Base-by-base conservation (phyloP, 192 early-diverging fungal species). In the Geosiphon pyriformis region DNA sequence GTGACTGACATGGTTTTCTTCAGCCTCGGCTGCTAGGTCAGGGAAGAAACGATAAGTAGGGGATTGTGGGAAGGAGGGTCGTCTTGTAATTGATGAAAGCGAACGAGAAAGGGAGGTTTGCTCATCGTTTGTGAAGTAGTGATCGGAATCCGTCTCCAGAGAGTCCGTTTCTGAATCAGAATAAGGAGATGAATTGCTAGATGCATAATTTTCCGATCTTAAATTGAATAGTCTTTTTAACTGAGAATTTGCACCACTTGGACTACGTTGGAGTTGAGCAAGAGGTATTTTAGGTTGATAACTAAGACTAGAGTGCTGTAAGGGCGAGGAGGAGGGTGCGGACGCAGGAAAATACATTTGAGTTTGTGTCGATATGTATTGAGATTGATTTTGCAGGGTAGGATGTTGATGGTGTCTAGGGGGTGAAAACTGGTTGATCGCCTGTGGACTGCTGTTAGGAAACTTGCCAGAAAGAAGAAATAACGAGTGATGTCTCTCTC, bases 141-240 rank as follows among this genome's bases (percentile, higher is more conserved):
- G 30, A 65, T 65, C 63, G 7, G 63, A 65, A 37, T 65, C 63
- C 0, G 63, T 65, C 27, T 65, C 63, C 12, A 65, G 22, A 4
- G 63, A 65, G 17, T 65, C 63, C 33, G 63, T 65, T 34, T 65
- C 63, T 22, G 63, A 65, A 25, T 65, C 63, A 23, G 63, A 65
- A 62, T 62, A 62, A 27, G 46, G 25, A 2, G 60, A 62, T 29
- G 35, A 23, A 23, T 30, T 34, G 27, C 32, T 55, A 20, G 51
- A 55, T 23, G 64, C 42, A 66, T 66, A 66, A 52, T 37, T 52
- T 42, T 66, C 64, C 22, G 50, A 55, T 55, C 30, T 66, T 17
- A 66, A 33, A 34, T 22, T 37, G 3, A 66, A 25, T 27, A 66
- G 42, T 7, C 53, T 32, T 55, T 66, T 66, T 23, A 66, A 52